phyloP scores from a whole-genome alignment of 2,329 filamentous ascomycete species.

The Fulvia fulva region DNA sequence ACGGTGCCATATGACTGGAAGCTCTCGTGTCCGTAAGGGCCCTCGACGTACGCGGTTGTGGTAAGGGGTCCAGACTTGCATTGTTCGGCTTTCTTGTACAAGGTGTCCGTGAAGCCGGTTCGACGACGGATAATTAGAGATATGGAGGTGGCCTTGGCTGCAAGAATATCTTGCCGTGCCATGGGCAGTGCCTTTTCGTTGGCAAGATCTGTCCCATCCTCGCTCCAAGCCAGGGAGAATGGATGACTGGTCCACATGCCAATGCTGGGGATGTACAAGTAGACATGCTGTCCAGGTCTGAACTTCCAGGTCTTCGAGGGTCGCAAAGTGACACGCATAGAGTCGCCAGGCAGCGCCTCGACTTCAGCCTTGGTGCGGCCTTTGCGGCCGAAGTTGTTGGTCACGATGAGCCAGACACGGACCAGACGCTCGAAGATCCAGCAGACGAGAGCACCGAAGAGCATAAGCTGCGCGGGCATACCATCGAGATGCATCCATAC shows the following conservation, averaged over 20 bases:
- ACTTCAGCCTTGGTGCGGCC: slow-evolving; percentile 66
- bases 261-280: slow-evolving; percentile 70
- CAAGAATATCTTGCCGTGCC: slow-evolving; percentile 50
- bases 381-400: slow-evolving; percentile 60
- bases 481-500: slow-evolving; percentile 63
- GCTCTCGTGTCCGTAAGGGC: slow-evolving; percentile 76
- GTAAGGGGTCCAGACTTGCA: slow-evolving; percentile 53
- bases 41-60: slow-evolving; percentile 75
- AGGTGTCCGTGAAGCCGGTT: slow-evolving; percentile 78
- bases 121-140: slow-evolving; percentile 84
- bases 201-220: slow-evolving; percentile 50
- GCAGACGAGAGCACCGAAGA: slow-evolving; percentile 60
- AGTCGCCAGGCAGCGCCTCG: slow-evolving; percentile 72
- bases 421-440: slow-evolving; percentile 63
- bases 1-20: slow-evolving; percentile 90
- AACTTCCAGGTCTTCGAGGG: slow-evolving; percentile 75
- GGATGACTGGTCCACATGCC: slow-evolving; percentile 73
- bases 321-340: slow-evolving; percentile 67
- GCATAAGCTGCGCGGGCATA: slow-evolving; percentile 56
- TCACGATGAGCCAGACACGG: slow-evolving; percentile 58
- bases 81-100: slow-evolving; percentile 65
- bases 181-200: slow-evolving; percentile 46
- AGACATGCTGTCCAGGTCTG: slow-evolving; percentile 72
- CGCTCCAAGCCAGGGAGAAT: slow-evolving; percentile 75
- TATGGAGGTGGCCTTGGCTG: slow-evolving; percentile 52